Evolutionary conservation across 352 stramenopile species (phyloP).

Genomic region (Phytophthora niederhauseri): DNA sequence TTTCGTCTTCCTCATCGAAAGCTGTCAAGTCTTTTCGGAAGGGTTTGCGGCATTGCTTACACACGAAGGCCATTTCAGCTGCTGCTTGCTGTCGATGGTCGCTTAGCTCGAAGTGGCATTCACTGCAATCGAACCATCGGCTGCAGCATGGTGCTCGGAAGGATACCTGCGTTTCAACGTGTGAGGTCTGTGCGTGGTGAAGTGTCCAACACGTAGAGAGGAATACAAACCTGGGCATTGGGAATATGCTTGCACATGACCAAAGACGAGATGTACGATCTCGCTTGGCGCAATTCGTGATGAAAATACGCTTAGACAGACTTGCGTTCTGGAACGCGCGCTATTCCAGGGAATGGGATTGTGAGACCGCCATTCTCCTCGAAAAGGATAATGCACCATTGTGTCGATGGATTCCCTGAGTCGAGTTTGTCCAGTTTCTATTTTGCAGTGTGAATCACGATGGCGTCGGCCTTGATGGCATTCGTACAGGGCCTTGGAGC

Average conservation of each 20-base stretch:
- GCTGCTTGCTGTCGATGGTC: constrained; percentile 54
- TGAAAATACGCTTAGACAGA: constrained; percentile 2
- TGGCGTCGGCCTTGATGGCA: constrained; percentile 48
- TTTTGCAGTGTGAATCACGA: constrained; percentile 17
- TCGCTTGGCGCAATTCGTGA: neutral
- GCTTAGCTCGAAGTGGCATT: constrained; percentile 75
- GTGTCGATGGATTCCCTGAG: neutral
- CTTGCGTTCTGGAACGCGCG: constrained; percentile 20
- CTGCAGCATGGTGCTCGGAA: constrained; percentile 75
- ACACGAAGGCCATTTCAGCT: constrained; percentile 65
- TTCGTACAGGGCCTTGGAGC: constrained; percentile 41
- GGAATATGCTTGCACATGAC: constrained; percentile 60
- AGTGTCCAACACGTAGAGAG: neutral
- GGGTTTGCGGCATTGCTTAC: constrained; percentile 65
- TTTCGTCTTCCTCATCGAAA: constrained; percentile 60
- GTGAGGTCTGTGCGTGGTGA: neutral
- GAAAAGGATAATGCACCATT: neutral
- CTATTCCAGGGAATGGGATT: constrained; percentile 31
- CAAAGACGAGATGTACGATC: neutral
- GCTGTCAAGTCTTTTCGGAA: constrained; percentile 69
- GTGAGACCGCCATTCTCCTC: neutral
- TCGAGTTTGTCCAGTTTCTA: constrained; percentile 1
- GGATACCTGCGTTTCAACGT: constrained; percentile 41
- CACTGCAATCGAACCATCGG: constrained; percentile 82
- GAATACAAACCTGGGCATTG: constrained; percentile 36